These are phyloP conservation scores for Metarhizium rileyi DNA, from an alignment of 2,329 filamentous ascomycete species.

Conservation along the genomic window DNA sequence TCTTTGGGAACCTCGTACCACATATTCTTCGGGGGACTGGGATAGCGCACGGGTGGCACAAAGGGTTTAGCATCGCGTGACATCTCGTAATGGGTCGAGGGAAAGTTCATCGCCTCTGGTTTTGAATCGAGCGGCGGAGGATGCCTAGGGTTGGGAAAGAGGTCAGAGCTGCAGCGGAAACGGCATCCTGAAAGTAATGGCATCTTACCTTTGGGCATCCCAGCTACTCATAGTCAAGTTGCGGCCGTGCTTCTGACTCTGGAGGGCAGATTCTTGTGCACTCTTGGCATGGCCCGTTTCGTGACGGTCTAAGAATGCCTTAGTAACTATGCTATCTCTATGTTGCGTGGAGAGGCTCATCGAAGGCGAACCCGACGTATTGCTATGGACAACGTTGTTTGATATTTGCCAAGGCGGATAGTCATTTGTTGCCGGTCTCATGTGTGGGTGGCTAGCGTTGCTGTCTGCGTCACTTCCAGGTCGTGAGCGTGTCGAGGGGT, in stretches of 20 bases:
- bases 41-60: slow-evolving; percentile 65
- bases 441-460: neutral
- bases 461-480: neutral
- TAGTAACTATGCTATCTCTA: too few species aligned
- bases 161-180: slow-evolving; percentile 3
- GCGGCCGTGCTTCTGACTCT: neutral
- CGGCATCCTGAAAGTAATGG: neutral
- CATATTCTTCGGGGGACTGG: slow-evolving; percentile 78
- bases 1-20: slow-evolving; percentile 73
- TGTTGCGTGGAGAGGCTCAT: neutral
- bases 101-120: slow-evolving; percentile 81
- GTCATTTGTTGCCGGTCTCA: neutral
- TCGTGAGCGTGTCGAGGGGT: neutral
- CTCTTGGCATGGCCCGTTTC: neutral
- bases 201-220: slow-evolving; percentile 44
- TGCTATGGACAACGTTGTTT: neutral
- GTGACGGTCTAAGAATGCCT: neutral
- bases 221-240: slow-evolving; percentile 28
- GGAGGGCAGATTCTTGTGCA: neutral
- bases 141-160: slow-evolving; percentile 35
- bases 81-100: slow-evolving; percentile 71
- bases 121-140: slow-evolving; percentile 56
- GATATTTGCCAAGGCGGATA: neutral
- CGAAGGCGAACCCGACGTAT: neutral
- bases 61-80: slow-evolving; percentile 67